Evolutionary conservation across 2,329 filamentous ascomycete species (phyloP).

Genomic region (Colletotrichum shisoi): DNA sequence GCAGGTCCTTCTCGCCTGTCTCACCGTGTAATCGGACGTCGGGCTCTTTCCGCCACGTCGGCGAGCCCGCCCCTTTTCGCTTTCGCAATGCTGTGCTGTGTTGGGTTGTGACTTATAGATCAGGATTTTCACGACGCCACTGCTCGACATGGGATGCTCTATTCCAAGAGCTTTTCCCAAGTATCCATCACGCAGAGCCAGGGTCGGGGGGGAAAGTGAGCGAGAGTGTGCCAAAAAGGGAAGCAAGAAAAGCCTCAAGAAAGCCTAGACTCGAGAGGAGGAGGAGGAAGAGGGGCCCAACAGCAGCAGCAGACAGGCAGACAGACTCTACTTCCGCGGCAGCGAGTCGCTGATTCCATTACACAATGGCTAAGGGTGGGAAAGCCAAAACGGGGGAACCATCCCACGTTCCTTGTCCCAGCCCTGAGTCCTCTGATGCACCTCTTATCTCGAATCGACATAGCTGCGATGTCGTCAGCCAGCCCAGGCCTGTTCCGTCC

Average conservation of each 20-base stretch:
- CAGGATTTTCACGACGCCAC: constrained; percentile 11
- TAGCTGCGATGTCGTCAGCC: constrained; percentile 39
- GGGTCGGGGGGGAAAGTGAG: background rate
- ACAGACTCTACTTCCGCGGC: constrained; percentile 16
- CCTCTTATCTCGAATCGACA: constrained; percentile 39
- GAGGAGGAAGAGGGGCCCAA: background rate
- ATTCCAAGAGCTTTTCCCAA: background rate
- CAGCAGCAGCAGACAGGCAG: background rate
- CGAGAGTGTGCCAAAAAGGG: too few relatives aligned
- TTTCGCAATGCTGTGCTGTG: background rate
- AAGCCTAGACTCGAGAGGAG: constrained; percentile 43
- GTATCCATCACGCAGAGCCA: constrained; percentile 6
- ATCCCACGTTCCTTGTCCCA: constrained; percentile 29
- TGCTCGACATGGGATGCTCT: constrained; percentile 16
- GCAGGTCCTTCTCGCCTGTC: background rate
- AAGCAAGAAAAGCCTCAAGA: constrained; percentile 3
- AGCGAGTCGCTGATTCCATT: constrained; percentile 38
- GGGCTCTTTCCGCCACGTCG: background rate
- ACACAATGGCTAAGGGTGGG: constrained; percentile 31
- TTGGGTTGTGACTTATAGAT: background rate
- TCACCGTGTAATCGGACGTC: background rate
- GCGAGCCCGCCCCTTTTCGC: background rate
- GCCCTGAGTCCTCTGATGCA: constrained; percentile 17
- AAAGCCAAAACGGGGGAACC: background rate
- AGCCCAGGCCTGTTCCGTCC: constrained; percentile 35